Percentiles rank a stretch among this genome's conserved stretches.
Conservation (phyloP, 805 yeast species). For the Henningerozyma blattae region DNA sequence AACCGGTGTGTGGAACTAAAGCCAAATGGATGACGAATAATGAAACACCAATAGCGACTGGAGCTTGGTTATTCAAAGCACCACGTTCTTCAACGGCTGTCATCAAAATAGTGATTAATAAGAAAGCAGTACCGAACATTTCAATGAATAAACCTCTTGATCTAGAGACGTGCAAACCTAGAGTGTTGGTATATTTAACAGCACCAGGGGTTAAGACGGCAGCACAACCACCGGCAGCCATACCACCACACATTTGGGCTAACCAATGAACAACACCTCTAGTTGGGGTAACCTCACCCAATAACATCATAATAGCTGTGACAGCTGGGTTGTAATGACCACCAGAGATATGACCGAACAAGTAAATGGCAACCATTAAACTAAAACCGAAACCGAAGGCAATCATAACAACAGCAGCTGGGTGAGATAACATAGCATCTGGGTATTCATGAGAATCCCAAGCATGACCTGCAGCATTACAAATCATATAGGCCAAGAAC, state of each 20-base stretch:
- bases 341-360: slow-evolving; percentile 57
- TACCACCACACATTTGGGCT: slow-evolving; percentile 71
- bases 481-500: slow-evolving; percentile 73
- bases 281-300: slow-evolving; percentile 61
- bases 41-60: slow-evolving; percentile 73
- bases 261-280: slow-evolving; percentile 56
- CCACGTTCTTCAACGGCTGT: slow-evolving; percentile 74
- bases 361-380: slow-evolving; percentile 36
- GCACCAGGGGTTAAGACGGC: slow-evolving; percentile 76
- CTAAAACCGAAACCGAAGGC: slow-evolving; percentile 80
- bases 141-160: slow-evolving; percentile 72
- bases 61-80: slow-evolving; percentile 60
- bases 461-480: slow-evolving; percentile 66
- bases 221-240: slow-evolving; percentile 88
- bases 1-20: slow-evolving; percentile 76
- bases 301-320: slow-evolving; percentile 57
- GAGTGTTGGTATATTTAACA: slow-evolving; percentile 54
- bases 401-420: slow-evolving; percentile 64
- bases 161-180: slow-evolving; percentile 63
- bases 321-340: slow-evolving; percentile 89
- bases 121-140: slow-evolving; percentile 63
- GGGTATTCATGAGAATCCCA: slow-evolving; percentile 18
- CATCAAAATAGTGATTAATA: slow-evolving; percentile 67
- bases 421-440: slow-evolving; percentile 31
- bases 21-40: slow-evolving; percentile 73